Base-by-base conservation (phyloP, 441 rosid genomes). In the Pelargonium cotyledonis region DNA sequence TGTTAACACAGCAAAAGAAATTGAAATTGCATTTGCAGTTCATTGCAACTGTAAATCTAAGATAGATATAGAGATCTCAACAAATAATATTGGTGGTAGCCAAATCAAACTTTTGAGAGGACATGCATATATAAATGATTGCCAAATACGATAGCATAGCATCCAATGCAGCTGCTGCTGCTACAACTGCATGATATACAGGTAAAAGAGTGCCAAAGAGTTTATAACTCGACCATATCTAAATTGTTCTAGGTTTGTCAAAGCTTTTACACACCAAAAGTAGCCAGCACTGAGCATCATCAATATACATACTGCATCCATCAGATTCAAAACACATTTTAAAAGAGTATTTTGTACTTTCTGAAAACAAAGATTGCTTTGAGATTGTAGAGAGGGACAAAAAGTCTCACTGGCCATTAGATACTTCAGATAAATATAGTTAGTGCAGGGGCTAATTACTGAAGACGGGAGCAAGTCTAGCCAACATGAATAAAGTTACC, bases 341-440 rank as follows among this genome's bases (percentile, higher is more conserved):
- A 63, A 38, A 5, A 14, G 18, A 49, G 18, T 49, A 49, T 49
- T 12, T 49, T 49, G 16, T 14, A 49, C 57, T 63, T 8, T 26
- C 64, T 57, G 60, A 7, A 18, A 58, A 58, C 63, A 21, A 77
- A 58, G 31, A 60, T 63, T 51, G 66, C 55, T 70, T 70, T 62
- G 11, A n/a, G 78, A 63, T 64, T n/a, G 18, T 62, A 29, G 69
- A 73, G 58, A 35, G 26, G 68, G 16, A 55, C 43, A 65, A 60
- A 70, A 76, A 43, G 69, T 55, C 72, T 62, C 77, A 66, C 72
- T 68, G 63, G 72, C 65, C 68, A 63, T 65, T n/a, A 58, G 47
- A 68, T 46, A 51, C 58, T 26, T 73, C 53, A 46, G 21, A 55
- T 4, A 58, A 18, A 7, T 11, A 12, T 12, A 5, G n/a, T n/a